phyloP scores from a whole-genome alignment of 805 yeast genomes.

The Pichia cephalocereana region DNA sequence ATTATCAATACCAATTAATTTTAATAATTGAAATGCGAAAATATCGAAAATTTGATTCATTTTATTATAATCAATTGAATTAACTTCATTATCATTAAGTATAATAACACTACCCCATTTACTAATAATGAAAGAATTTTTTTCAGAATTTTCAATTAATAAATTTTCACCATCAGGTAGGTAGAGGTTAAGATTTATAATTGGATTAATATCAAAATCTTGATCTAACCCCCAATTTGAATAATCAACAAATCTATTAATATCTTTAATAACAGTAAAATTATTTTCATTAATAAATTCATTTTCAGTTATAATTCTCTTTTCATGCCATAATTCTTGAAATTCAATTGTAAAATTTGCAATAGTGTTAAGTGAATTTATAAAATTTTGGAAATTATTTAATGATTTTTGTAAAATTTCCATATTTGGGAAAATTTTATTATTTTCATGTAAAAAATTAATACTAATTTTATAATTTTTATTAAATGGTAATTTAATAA shows the following conservation, averaged over 20 bases:
- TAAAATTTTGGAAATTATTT: conserved; percentile 41
- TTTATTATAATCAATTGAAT: background rate
- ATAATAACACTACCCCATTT: conserved; percentile 83
- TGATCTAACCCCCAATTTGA: conserved; percentile 70
- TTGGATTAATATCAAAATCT: conserved; percentile 46
- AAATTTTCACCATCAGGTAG: conserved; percentile 45
- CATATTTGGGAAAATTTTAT: conserved; percentile 48
- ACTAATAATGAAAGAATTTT: conserved; percentile 67
- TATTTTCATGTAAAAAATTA: conserved; percentile 64
- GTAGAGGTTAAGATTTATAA: conserved; percentile 60
- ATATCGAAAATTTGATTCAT: conserved; percentile 42
- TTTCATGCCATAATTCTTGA: conserved; percentile 65
- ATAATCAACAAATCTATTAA: conserved; percentile 71
- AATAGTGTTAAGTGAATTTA: conserved; percentile 39
- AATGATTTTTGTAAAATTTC: conserved; percentile 28
- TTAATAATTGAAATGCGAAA: conserved; percentile 68
- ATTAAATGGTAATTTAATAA: conserved; percentile 43
- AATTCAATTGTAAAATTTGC: conserved; percentile 72
- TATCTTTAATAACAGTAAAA: conserved; percentile 35
- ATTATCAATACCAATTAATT: conserved; percentile 68
- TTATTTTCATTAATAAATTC: conserved; percentile 19
- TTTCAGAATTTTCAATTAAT: conserved; percentile 33
- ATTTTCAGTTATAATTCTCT: conserved; percentile 20
- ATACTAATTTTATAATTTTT: conserved; percentile 70
- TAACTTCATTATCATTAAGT: conserved; percentile 24